These are phyloP conservation scores for Cyberlindnera petersonii DNA, from an alignment of 805 yeast genomes.

Conservation along the genomic window DNA sequence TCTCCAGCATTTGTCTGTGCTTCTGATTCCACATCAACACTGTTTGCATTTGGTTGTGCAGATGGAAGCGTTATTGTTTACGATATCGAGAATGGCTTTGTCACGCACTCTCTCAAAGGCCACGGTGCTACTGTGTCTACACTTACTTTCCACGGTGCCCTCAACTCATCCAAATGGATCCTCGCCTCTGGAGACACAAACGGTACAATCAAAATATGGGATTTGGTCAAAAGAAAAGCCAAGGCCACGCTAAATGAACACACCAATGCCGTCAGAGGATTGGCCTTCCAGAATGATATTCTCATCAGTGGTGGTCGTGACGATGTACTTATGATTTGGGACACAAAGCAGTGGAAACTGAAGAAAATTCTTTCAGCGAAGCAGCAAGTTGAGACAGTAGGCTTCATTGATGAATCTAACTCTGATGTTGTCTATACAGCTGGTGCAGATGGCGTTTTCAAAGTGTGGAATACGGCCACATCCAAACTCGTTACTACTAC, in stretches of 20 bases:
- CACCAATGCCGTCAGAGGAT: slow-evolving; percentile 78
- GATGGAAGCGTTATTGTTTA: slow-evolving; percentile 90
- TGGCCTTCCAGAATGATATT: slow-evolving; percentile 59
- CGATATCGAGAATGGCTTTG: slow-evolving; percentile 84
- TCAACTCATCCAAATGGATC: slow-evolving; percentile 68
- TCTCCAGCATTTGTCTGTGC: slow-evolving; percentile 81
- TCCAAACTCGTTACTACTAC: slow-evolving; percentile 51
- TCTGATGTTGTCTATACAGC: slow-evolving; percentile 63
- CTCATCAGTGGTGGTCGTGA: slow-evolving; percentile 89
- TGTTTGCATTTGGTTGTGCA: slow-evolving; percentile 91
- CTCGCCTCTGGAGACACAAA: slow-evolving; percentile 69
- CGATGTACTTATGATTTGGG: slow-evolving; percentile 61
- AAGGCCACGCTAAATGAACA: slow-evolving; percentile 67
- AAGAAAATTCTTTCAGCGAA: slow-evolving; percentile 65
- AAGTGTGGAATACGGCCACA: slow-evolving; percentile 53
- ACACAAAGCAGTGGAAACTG: slow-evolving; percentile 49
- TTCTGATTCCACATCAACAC: slow-evolving; percentile 74
- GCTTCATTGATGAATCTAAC: slow-evolving; percentile 64
- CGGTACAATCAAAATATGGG: slow-evolving; percentile 57
- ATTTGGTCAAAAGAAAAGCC: slow-evolving; percentile 65
- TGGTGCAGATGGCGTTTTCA: slow-evolving; percentile 70
- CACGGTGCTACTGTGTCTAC: slow-evolving; percentile 89
- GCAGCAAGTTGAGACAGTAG: slow-evolving; percentile 70
- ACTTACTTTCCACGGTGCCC: slow-evolving; percentile 67
- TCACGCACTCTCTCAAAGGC: slow-evolving; percentile 88